Evolutionary conservation across 768 basidiomycete genomes (phyloP).

Genomic region (Leccinum sublutescens): DNA sequence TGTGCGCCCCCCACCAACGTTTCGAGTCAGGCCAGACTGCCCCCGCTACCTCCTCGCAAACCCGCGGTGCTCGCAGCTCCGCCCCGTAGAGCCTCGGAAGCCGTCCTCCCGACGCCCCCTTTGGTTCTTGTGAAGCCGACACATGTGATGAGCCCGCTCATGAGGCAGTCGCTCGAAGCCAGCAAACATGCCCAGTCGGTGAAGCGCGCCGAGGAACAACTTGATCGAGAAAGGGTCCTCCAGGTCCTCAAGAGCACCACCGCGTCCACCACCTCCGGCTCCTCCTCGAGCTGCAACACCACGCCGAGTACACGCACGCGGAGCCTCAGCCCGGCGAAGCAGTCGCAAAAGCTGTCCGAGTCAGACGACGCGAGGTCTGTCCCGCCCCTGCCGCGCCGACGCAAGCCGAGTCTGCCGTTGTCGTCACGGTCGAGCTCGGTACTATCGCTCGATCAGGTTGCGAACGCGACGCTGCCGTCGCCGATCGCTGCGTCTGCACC

Average conservation of each 20-base stretch:
- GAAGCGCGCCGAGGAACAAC: conserved; percentile 64
- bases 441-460: conserved; percentile 43
- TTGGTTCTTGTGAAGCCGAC: conserved; percentile 25
- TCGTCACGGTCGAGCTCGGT: conserved; percentile 34
- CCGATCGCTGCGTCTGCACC: conserved; percentile 1
- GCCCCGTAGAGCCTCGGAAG: conserved; percentile 23
- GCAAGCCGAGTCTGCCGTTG: conserved; percentile 32
- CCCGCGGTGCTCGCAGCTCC: conserved; percentile 22
- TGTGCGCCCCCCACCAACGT: conserved; percentile 1
- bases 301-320: conserved; percentile 19
- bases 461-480: conserved; percentile 34
- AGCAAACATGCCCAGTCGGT: conserved; percentile 67
- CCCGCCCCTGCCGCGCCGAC: conserved; percentile 39
- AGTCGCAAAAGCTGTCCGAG: not conserved
- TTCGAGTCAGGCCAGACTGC: conserved; percentile 21
- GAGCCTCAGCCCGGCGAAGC: conserved; percentile 33
- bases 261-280: conserved; percentile 11
- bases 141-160: conserved; percentile 63
- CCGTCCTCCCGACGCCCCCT: conserved; percentile 10
- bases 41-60: conserved; percentile 38
- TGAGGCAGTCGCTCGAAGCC: conserved; percentile 72
- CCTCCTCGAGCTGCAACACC: not conserved
- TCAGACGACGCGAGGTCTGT: conserved; percentile 24
- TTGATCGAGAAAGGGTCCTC: conserved; percentile 68
- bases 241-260: conserved; percentile 66